Evolutionary conservation across 2,329 filamentous ascomycete genomes (phyloP).

Genomic region (Calonectria pseudoreteaudii): DNA sequence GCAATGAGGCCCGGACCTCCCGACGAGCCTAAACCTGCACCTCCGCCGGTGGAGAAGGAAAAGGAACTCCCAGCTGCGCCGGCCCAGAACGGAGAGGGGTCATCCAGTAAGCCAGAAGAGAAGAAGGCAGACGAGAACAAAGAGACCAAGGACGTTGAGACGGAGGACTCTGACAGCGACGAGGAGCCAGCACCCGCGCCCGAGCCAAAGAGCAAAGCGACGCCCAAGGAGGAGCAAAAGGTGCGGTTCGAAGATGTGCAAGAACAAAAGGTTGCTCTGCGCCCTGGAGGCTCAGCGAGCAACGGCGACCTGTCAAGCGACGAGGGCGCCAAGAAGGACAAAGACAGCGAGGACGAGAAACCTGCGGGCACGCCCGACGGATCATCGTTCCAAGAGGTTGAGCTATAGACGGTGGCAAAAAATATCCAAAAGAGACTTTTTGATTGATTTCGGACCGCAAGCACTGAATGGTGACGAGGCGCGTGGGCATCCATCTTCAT

Average conservation of each 20-base stretch:
- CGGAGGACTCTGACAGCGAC: conserved; percentile 39
- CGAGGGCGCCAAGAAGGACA: conserved; percentile 47
- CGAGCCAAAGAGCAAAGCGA: conserved; percentile 52
- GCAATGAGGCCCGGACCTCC: conserved; percentile 68
- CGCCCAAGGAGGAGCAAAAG: conserved; percentile 64
- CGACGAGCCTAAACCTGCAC: conserved; percentile 47
- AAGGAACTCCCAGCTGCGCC: conserved; percentile 46
- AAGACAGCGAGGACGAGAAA: conserved; percentile 51
- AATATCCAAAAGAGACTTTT: conserved; percentile 8
- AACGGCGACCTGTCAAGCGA: conserved; percentile 47
- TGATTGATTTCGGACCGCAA: conserved; percentile 12
- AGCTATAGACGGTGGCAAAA: conserved; percentile 55
- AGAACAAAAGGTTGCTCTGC: conserved; percentile 64
- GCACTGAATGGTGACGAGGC: conserved; percentile 15
- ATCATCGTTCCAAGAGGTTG: conserved; percentile 73
- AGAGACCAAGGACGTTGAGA: conserved; percentile 31
- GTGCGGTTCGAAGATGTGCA: conserved; percentile 67
- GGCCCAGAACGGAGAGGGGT: conserved; percentile 35
- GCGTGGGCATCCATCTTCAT: conserved; percentile 14
- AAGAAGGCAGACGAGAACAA: conserved; percentile 43
- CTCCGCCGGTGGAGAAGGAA: conserved; percentile 48
- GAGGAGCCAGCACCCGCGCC: conserved; percentile 49
- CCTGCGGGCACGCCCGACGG: conserved; percentile 64
- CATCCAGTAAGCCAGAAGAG: conserved; percentile 41
- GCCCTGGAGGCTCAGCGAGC: conserved; percentile 48